Conservation (phyloP, 306 rosid genomes). For the Trifolium repens region DNA sequence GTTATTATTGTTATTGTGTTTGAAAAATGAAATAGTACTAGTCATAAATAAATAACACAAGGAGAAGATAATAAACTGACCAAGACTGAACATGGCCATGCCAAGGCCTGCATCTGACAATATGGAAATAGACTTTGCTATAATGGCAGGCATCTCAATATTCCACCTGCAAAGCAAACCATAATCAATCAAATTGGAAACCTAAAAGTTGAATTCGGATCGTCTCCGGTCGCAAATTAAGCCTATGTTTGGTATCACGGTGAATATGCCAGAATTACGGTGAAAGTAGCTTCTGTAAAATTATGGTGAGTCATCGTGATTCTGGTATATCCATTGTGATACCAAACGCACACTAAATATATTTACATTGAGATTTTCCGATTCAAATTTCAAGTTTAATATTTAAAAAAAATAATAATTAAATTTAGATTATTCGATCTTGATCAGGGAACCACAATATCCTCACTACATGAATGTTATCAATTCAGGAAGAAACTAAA, state of each 20-base stretch:
- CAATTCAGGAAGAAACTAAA: too few species aligned
- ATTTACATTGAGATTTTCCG: too few species aligned
- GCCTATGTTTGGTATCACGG: too few species aligned
- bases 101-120: constrained; percentile 97
- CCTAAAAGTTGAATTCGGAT: background rate
- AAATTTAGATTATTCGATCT: background rate
- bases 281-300: too few species aligned
- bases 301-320: too few species aligned
- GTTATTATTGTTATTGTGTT: background rate
- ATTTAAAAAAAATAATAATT: too few species aligned
- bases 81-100: constrained; percentile 98
- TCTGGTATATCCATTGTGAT: too few species aligned
- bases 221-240: background rate
- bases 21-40: background rate
- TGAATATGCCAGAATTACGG: too few species aligned
- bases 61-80: constrained; percentile 53
- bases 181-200: constrained; percentile 30
- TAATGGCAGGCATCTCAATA: constrained; percentile 78
- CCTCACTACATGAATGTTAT: background rate
- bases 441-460: background rate
- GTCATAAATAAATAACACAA: background rate
- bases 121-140: constrained; percentile 83
- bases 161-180: constrained; percentile 65
- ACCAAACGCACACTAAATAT: too few species aligned
- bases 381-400: background rate